Evolutionary conservation across 805 yeast genomes (phyloP), one percentile per base, ranked within the genome.

Genomic region (Diddensiella transvaalensis): DNA sequence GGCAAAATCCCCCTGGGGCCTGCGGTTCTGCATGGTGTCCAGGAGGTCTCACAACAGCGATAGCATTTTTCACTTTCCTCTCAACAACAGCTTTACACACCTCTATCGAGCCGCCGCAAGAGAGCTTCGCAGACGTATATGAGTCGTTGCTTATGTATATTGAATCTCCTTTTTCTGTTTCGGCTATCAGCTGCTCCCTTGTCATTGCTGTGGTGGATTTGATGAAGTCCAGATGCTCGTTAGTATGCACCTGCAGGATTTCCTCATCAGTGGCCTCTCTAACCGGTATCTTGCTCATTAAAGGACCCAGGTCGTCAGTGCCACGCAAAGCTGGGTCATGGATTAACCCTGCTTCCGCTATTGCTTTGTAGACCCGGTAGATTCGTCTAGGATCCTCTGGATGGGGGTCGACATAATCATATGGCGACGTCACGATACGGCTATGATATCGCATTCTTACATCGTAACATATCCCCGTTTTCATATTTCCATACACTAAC

Each of bases 11-110:
- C 42, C 96, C 98, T 0, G 99, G 95, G 13, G 89, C 73, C 56
- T 87, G 93, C 1, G 99, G 99, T 62, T 95, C 99, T 0, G 99
- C 98, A 63, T 93, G 99, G 70, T 93, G 99, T 4, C 99, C 99
- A 0, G 99, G 99, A 1, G 99, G 99, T 56, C 99, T 79, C 13
- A 93, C 96, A 4, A 93, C 87, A 0, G 99, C 99, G 43, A 93
- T 63, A 0, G 97, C 83, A 63, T 93, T 93, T 62, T 88, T 88
- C 24, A 91, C 98, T 48, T 76, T 72, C 2, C 96, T 95, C 63
- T 90, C 97, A 6, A 93, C 85, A 18, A 93, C 98, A 0, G 98
- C 96, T 55, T 81, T 80, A 65, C 98, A 90, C 1, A 96, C 96
- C 66, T 93, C 98, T 44, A 93, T 93, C 24, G 96, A 84, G 32